A percentile compares a stretch with the other conserved stretches of the same genome.
These are phyloP conservation scores for Penicillium sp. DNA, from an alignment of 2,329 filamentous ascomycete genomes.

Conservation along the genomic window DNA sequence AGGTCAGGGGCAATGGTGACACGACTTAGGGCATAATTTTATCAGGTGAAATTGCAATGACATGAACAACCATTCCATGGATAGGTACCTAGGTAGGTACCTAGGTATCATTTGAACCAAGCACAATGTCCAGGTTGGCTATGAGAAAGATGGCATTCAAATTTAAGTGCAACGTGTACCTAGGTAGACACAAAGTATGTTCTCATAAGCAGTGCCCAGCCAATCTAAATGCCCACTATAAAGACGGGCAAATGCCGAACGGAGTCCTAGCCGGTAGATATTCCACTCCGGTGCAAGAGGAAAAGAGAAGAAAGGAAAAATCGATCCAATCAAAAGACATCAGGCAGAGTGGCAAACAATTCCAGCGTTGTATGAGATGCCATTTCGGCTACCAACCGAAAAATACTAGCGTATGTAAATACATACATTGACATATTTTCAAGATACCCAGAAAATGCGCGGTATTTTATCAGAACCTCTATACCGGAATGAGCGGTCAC, in stretches of 20 bases:
- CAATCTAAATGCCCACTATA: neutral
- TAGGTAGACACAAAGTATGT: neutral
- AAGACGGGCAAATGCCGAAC: neutral
- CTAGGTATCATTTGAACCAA: neutral
- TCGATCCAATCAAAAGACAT: neutral
- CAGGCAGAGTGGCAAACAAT: neutral
- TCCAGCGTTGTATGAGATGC: neutral
- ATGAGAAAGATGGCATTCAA: neutral
- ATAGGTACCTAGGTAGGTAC: too few relatives aligned
- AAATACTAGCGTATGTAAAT: neutral
- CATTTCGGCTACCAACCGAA: neutral
- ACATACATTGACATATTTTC: neutral
- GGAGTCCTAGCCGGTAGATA: neutral
- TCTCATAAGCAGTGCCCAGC: neutral
- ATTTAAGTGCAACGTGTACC: neutral
- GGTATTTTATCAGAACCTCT: neutral
- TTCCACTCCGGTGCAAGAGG: neutral
- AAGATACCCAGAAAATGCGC: neutral
- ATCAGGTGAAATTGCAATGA: neutral
- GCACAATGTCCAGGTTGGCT: too few relatives aligned
- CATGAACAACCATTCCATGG: neutral
- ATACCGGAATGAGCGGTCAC: conserved; percentile 2
- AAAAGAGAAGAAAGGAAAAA: neutral
- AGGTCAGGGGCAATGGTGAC: neutral
- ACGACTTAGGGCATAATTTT: neutral